Evolutionary conservation across 192 early-diverging fungal genomes (phyloP).

Genomic region (Lobosporangium transversale): DNA sequence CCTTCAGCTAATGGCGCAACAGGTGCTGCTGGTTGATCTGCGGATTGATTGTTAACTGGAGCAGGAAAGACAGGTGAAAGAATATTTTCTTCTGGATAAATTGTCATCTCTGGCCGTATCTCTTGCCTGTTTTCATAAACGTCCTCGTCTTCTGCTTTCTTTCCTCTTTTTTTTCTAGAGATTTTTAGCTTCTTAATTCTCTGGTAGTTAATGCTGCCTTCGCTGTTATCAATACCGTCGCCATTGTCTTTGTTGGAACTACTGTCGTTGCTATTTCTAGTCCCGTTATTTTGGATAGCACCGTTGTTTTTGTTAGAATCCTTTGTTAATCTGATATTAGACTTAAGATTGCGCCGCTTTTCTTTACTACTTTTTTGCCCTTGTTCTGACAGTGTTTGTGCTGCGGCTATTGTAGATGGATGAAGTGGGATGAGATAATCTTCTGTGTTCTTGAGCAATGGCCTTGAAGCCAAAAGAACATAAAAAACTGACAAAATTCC

Average conservation of each 20-base stretch:
- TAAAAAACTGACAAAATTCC: conserved; percentile 27
- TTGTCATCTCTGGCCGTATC: neutral
- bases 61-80: no score
- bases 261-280: no score
- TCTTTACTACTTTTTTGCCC: neutral
- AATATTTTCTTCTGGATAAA: no score
- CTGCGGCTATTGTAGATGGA: conserved; percentile 1
- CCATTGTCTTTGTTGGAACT: no score
- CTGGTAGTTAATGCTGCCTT: no score
- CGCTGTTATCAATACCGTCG: no score
- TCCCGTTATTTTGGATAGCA: no score
- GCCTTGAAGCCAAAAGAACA: conserved; percentile 15
- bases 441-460: conserved; percentile 12
- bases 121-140: neutral
- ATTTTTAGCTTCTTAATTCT: no score
- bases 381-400: neutral
- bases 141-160: neutral
- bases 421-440: conserved; percentile 20
- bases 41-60: neutral
- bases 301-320: no score
- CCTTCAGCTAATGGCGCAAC: neutral
- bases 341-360: no score
- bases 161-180: no score
- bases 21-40: neutral
- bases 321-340: no score